Evolutionary conservation across 306 rosid species (phyloP), one percentile per base, ranked within the genome.

Genomic region (Carpinus viminea): DNA sequence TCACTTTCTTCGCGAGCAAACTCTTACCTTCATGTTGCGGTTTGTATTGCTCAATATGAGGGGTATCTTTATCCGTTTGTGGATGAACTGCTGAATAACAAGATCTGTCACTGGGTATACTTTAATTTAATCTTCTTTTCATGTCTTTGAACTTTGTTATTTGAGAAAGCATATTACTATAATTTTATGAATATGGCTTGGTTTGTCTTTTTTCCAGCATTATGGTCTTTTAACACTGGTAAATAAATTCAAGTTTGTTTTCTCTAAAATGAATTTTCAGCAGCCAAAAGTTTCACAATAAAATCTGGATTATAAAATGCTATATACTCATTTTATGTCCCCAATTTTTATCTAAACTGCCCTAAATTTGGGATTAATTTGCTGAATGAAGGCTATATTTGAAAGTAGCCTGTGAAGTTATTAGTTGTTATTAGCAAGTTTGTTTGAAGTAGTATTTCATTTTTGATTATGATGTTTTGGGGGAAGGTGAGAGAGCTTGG

Each of bases 41-140:
- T 87, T 74, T 86, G 70, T 84, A 86, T 95, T 73, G 96, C 97
- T 84, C 93, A 87, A 75, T 91, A 86, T 66, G 99, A 89, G 85
- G 96, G 96, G 74, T 95, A 90, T 84, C 92, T 91, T 83, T 81
- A 85, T 73, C 93, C 91, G 20, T 95, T 95, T 70, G 93, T 82
- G 77, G 95, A 89, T 77, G 94, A 91, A 75, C 93, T 95, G 74
- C 81, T 95, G 82, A 76, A 88, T 74, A 89, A 89, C 90, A 95
- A 95, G 88, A 90, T 90, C 53, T 91, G 93, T 84, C 97, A 95
- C 72, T 95, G 98, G 99, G 99, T 95, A 93, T 75, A 84, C 81
- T 87, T 85, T 66, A 69, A 74, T 65, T 74, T 54, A 47, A 71
- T 54, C 76, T 50, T 43, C 55, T 81, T 56, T 71, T 41, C 16